These are phyloP conservation scores for Penicillium thymicola DNA, from an alignment of 2,329 filamentous ascomycete genomes.

Conservation along the genomic window DNA sequence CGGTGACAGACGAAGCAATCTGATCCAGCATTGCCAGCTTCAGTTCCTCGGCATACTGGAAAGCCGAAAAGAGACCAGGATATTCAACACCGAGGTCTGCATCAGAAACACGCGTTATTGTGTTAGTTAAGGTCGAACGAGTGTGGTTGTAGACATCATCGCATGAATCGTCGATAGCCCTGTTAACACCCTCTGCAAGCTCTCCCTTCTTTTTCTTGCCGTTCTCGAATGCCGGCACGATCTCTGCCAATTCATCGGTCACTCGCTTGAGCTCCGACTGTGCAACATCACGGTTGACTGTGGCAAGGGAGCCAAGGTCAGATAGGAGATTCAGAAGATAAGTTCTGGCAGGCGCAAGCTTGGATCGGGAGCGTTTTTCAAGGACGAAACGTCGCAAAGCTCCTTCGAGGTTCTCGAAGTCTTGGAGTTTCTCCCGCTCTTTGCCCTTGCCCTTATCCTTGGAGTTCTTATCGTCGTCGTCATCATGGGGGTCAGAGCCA, in stretches of 20 bases:
- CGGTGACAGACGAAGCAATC: conserved; percentile 72
- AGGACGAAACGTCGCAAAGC: conserved; percentile 89
- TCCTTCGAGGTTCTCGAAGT: conserved; percentile 86
- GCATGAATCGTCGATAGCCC: conserved; percentile 78
- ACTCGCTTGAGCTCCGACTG: conserved; percentile 81
- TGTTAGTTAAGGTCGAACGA: conserved; percentile 67
- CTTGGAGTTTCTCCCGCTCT: conserved; percentile 82
- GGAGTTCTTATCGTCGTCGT: conserved; percentile 54
- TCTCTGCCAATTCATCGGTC: conserved; percentile 70
- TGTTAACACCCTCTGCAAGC: conserved; percentile 76
- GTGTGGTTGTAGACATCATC: conserved; percentile 83
- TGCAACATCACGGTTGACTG: conserved; percentile 83
- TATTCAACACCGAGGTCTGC: conserved; percentile 79
- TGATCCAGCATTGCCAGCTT: conserved; percentile 88
- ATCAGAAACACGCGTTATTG: conserved; percentile 74
- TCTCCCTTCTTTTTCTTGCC: conserved; percentile 76
- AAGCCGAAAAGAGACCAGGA: conserved; percentile 77
- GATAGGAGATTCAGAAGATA: conserved; percentile 91
- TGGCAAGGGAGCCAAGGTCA: conserved; percentile 78
- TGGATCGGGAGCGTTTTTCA: conserved; percentile 91
- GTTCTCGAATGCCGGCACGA: conserved; percentile 82
- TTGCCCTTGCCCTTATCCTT: conserved; percentile 83
- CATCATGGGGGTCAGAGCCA: conserved; percentile 47
- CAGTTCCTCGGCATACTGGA: conserved; percentile 89
- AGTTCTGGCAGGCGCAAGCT: conserved; percentile 90